Conservation (phyloP, 2,329 filamentous ascomycete genomes). For the Phyllosticta capitalensis region DNA sequence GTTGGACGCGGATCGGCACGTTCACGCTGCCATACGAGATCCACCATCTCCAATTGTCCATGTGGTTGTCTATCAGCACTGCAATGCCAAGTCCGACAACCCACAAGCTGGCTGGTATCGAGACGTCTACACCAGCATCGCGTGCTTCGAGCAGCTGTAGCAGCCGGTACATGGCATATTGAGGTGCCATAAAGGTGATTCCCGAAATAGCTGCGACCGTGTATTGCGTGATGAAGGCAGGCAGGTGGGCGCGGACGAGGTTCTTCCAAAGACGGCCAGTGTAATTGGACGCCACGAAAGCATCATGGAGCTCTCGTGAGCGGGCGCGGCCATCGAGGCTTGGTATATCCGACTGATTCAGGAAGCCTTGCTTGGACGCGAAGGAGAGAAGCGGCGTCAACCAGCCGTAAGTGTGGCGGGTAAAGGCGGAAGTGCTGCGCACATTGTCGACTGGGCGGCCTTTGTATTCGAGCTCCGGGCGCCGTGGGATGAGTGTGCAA, state of each 20-base stretch:
- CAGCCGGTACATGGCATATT: slow-evolving; percentile 58
- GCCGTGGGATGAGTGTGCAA: slow-evolving; percentile 2
- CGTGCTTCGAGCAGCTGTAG: slow-evolving; percentile 54
- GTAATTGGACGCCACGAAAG: slow-evolving; percentile 4
- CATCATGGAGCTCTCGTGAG: slow-evolving; percentile 12
- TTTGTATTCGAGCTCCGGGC: slow-evolving; percentile 2
- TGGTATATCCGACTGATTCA: slow-evolving; percentile 11
- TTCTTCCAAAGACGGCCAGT: slow-evolving; percentile 48
- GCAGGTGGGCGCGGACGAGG: slow-evolving; percentile 49
- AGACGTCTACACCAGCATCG: slow-evolving; percentile 35
- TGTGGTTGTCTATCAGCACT: slow-evolving; percentile 26
- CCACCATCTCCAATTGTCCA: slow-evolving; percentile 43
- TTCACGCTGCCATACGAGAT: slow-evolving; percentile 52
- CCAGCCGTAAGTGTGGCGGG: slow-evolving; percentile 59
- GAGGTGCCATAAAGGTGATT: slow-evolving; percentile 58
- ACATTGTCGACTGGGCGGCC: slow-evolving; percentile 48
- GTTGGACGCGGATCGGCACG: slow-evolving; percentile 58
- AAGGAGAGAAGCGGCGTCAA: slow-evolving; percentile 41
- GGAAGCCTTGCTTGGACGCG: slow-evolving; percentile 2
- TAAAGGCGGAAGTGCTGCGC: slow-evolving; percentile 51
- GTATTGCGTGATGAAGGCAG: slow-evolving; percentile 50
- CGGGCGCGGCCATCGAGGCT: slow-evolving; percentile 8
- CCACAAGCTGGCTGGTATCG: slow-evolving; percentile 55
- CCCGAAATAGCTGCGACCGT: slow-evolving; percentile 44
- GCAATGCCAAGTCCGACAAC: slow-evolving; percentile 54